Percentiles rank a stretch among this genome's conserved stretches.
These are phyloP conservation scores for Vicia faba DNA, from an alignment of 306 rosid genomes.

Conservation along the genomic window DNA sequence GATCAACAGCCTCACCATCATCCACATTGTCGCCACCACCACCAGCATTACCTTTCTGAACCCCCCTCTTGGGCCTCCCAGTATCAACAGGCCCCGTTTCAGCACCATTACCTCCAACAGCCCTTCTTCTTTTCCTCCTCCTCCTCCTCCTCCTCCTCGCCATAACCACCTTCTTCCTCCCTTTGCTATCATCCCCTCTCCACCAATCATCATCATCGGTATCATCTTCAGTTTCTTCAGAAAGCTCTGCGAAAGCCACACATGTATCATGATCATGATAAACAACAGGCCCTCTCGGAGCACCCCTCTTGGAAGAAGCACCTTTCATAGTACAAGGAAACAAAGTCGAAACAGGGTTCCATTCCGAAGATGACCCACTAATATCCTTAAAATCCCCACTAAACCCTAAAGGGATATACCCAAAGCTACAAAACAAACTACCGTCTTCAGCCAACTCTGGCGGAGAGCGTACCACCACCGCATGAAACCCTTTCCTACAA, in stretches of 20 bases:
- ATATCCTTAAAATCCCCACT: slow-evolving; percentile 46
- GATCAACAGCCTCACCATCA: slow-evolving; percentile 47
- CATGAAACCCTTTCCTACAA: slow-evolving; percentile 77
- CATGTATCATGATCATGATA: slow-evolving; percentile 51
- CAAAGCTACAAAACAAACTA: slow-evolving; percentile 59
- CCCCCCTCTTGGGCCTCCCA: slow-evolving; percentile 48
- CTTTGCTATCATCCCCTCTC: slow-evolving; percentile 4
- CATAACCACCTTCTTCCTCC: slow-evolving; percentile 19
- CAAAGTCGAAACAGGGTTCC: slow-evolving; percentile 83
- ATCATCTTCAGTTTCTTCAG: slow-evolving; percentile 62
- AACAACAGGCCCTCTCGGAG: slow-evolving; percentile 39
- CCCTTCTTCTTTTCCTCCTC: slow-evolving; percentile 34
- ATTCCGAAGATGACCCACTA: slow-evolving; percentile 36
- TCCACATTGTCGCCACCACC: slow-evolving; percentile 6
- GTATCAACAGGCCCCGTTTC: slow-evolving; percentile 29
- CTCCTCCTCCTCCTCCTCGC: slow-evolving; percentile 38
- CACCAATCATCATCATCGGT: slow-evolving; percentile 65
- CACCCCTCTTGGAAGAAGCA: not conserved
- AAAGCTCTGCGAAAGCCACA: slow-evolving; percentile 51
- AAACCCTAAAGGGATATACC: slow-evolving; percentile 77
- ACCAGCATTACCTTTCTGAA: slow-evolving; percentile 17
- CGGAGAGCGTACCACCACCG: slow-evolving; percentile 60
- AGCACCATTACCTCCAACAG: slow-evolving; percentile 25
- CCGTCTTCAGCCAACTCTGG: slow-evolving; percentile 50
- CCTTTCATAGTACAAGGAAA: slow-evolving; percentile 45